Conservation (phyloP, 768 basidiomycete genomes). For the Tulasnella sp. region DNA sequence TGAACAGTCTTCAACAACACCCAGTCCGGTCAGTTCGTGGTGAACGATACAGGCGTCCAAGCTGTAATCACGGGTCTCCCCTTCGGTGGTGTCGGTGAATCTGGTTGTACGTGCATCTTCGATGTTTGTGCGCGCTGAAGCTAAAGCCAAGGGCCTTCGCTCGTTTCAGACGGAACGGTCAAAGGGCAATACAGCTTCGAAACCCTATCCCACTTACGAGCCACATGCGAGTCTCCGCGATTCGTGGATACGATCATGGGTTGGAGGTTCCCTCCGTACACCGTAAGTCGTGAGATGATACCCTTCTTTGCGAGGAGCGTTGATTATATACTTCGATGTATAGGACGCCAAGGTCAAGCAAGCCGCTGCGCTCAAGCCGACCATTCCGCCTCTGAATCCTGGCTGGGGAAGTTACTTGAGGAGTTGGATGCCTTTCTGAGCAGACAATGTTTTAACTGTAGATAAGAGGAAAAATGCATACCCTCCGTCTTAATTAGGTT, state of each 20-base stretch:
- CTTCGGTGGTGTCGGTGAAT: slow-evolving; percentile 64
- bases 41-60: slow-evolving; percentile 65
- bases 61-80: slow-evolving; percentile 51
- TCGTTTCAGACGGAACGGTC: slow-evolving; percentile 41
- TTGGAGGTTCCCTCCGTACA: slow-evolving; percentile 36
- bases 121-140: background rate
- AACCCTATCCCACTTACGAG: slow-evolving; percentile 64
- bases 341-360: slow-evolving; percentile 5
- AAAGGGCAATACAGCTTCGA: slow-evolving; percentile 70
- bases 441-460: too few species aligned
- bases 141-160: background rate
- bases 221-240: slow-evolving; percentile 41
- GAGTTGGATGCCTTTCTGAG: slow-evolving; percentile 1
- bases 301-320: background rate
- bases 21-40: slow-evolving; percentile 57
- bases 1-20: slow-evolving; percentile 57
- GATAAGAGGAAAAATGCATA: too few species aligned
- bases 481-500: too few species aligned
- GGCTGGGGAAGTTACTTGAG: background rate
- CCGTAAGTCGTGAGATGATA: slow-evolving; percentile 14
- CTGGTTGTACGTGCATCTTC: slow-evolving; percentile 50
- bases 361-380: background rate
- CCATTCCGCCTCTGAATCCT: background rate
- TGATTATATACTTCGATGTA: background rate
- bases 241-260: slow-evolving; percentile 35